These are phyloP conservation scores for Myxozyma udenii DNA, from an alignment of 805 yeast species.

Conservation along the genomic window DNA sequence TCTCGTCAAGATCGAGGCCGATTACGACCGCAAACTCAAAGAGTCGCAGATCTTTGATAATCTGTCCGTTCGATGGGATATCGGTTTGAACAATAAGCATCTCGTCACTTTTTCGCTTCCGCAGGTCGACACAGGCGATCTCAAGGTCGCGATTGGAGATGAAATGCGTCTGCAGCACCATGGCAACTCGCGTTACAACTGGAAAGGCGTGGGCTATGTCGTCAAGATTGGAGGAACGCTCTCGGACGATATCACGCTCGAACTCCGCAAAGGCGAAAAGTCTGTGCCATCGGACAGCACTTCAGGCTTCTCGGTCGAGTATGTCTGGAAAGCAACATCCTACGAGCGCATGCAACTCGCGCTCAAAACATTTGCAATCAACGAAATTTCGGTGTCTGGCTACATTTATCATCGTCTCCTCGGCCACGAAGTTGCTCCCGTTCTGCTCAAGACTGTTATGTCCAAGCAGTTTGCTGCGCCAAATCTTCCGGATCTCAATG, in stretches of 20 bases:
- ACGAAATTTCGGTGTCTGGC: slow-evolving; percentile 65
- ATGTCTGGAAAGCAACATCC: slow-evolving; percentile 84
- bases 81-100: slow-evolving; percentile 61
- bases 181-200: slow-evolving; percentile 56
- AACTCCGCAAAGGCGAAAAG: slow-evolving; percentile 48
- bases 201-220: slow-evolving; percentile 74
- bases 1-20: slow-evolving; percentile 74
- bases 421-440: slow-evolving; percentile 72
- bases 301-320: slow-evolving; percentile 74
- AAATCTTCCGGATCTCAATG: slow-evolving; percentile 66
- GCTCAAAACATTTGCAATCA: slow-evolving; percentile 64
- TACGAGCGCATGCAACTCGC: slow-evolving; percentile 84
- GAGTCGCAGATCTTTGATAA: slow-evolving; percentile 77
- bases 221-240: slow-evolving; percentile 65
- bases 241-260: slow-evolving; percentile 69
- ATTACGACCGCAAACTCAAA: slow-evolving; percentile 66
- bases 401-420: slow-evolving; percentile 72
- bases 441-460: slow-evolving; percentile 46
- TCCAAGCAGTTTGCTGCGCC: slow-evolving; percentile 64
- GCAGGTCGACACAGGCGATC: slow-evolving; percentile 57
- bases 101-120: slow-evolving; percentile 68
- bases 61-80: slow-evolving; percentile 69
- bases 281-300: slow-evolving; percentile 53
- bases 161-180: slow-evolving; percentile 65
- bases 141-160: slow-evolving; percentile 81